Conservation (phyloP, 257 asterid species). For the Fraxinus quadrangulata region DNA sequence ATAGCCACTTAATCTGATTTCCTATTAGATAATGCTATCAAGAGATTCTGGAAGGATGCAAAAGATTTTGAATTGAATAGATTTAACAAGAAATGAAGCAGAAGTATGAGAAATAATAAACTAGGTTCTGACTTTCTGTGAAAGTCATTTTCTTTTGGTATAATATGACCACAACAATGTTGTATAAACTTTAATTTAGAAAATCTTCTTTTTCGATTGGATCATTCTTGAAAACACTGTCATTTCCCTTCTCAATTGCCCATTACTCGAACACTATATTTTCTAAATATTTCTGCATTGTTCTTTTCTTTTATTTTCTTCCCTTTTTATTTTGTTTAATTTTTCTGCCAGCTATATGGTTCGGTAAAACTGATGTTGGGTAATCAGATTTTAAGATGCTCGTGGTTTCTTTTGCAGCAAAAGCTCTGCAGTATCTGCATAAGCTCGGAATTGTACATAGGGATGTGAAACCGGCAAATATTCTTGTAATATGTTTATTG, state of each 20-base stretch:
- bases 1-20: neutral
- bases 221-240: neutral
- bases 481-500: conserved; percentile 71
- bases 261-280: conserved; percentile 4
- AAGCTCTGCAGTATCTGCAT: conserved; percentile 81
- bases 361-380: conserved; percentile 19
- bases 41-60: neutral
- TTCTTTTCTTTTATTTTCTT: conserved; percentile 3
- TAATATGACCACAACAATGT: neutral
- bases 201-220: neutral
- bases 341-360: neutral
- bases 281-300: no score
- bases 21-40: neutral
- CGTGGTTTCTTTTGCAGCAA: conserved; percentile 68
- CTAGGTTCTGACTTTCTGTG: neutral
- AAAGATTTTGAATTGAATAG: neutral
- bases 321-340: neutral
- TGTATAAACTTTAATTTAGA: neutral
- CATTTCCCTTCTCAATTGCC: conserved; percentile 6
- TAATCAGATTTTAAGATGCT: conserved; percentile 27
- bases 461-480: conserved; percentile 97
- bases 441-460: conserved; percentile 92
- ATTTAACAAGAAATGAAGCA: neutral
- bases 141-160: neutral
- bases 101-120: neutral